Base-by-base conservation (phyloP, 2,329 filamentous ascomycete species). In the Cercospora sesami region DNA sequence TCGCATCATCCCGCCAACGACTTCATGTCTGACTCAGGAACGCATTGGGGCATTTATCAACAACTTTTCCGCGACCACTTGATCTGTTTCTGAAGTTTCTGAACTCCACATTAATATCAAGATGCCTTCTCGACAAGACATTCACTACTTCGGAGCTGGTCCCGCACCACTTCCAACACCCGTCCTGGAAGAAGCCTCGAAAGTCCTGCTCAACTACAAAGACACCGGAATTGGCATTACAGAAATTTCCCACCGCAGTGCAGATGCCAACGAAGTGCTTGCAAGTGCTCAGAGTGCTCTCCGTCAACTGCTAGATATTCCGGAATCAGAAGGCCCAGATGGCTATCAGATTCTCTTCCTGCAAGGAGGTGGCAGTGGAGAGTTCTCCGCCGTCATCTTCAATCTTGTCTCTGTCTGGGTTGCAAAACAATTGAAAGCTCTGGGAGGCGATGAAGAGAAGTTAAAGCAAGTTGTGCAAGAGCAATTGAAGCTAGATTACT, bases 331-430 rank as follows among this genome's bases (percentile, higher is more conserved):
- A 80, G 78, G 78, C 5, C 93, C 93, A 3, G 87, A 90, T 73
- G 89, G 91, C 78, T 97, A 97, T 81, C 93, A 97, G 69, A 86
- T 97, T 65, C 81, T 97, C 21, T 94, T 96, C 80, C 90, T 96
- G 85, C 91, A 95, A 79, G 92, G 87, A 69, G 94, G 94, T 67
- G 94, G 94, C 69, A 92, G 86, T 60, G 93, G 93, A 68, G 88
- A 94, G 81, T 97, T 97, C 83, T 89, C 90, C 64, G 91, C 93
- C 33, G 89, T 89, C 5, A 87, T 92, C 4, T 94, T 95, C 81
- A 96, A 97, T 82, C 82, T 97, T 64, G 90, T 95, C 57, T 87
- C 89, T 28, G 86, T 91, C 69, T 97, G 93, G 94, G 89, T 96
- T 5, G 76, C 87, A 89, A 77, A 86, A 86, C 78, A 74, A 30